Percentiles rank a stretch among this genome's conserved stretches.
phyloP scores from a whole-genome alignment of 2,329 filamentous ascomycete genomes.

The Trichoderma semiorbis region DNA sequence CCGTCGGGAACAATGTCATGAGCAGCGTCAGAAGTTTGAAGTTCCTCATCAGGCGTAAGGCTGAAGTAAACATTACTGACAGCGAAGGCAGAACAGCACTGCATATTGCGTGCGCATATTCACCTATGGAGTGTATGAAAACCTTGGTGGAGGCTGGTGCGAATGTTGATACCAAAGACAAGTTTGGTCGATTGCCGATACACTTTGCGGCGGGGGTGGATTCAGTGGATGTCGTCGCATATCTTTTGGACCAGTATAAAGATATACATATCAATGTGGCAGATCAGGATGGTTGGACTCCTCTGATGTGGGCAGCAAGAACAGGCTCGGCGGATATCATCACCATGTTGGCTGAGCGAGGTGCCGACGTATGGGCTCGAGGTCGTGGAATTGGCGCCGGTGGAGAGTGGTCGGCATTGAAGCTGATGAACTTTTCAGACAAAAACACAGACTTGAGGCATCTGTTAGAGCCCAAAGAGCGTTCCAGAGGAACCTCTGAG shows the following conservation, averaged over 20 bases:
- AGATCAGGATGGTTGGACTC: not conserved
- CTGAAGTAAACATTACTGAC: not conserved
- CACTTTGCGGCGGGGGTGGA: not conserved
- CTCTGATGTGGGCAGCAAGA: not conserved
- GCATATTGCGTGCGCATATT: not conserved
- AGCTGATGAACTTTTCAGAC: not conserved
- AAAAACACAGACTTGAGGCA: not conserved
- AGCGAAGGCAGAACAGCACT: not conserved
- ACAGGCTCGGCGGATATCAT: not conserved
- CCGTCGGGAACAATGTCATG: not conserved
- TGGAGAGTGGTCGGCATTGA: not conserved
- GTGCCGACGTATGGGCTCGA: not conserved
- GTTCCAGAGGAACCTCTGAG: not conserved
- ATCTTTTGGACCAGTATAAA: not conserved
- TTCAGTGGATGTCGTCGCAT: not conserved
- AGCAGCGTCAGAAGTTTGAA: not conserved
- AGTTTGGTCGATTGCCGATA: not conserved
- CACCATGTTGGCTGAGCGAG: not conserved
- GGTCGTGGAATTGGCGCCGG: not conserved
- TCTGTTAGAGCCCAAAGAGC: not conserved
- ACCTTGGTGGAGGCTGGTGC: not conserved
- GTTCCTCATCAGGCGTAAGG: not conserved
- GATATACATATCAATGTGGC: not conserved
- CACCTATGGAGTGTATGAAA: not conserved
- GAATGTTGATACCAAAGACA: not conserved